Base-by-base conservation (phyloP, 1,284 basidiomycete species). In the Sporisorium sorghi region DNA sequence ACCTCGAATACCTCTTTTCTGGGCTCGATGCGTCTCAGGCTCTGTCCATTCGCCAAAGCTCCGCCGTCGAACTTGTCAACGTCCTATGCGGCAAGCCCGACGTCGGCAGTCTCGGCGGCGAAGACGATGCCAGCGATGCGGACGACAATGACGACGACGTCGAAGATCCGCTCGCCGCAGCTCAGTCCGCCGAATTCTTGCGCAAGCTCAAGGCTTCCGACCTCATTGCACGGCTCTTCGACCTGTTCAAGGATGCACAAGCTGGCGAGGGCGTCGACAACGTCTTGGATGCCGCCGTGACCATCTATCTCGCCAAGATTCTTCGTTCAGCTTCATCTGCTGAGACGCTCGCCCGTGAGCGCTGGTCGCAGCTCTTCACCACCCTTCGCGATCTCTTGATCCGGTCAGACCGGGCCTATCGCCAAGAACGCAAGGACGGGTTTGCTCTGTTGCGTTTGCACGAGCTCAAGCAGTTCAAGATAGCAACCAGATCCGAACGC, bases 171-270 rank as follows among this genome's bases (percentile, higher is more conserved):
- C 58, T 58, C 7, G 50, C 58, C 21, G 56, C 61, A 1, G 65
- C 64, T 5, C 68, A 56, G 30, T 76, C 73, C 0, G 65, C 73
- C 32, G 73, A 72, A 10, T 76, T 76, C 23, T 33, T 77, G 8
- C 71, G 69, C 51, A 75, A 77, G 40, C 61, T 77, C 40, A 74
- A 74, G 44, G 75, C 75, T 5, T 60, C 67, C 2, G 75, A 77
- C 33, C 54, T 60, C 28, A 75, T 73, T 32, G 60, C 57, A 17
- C 58, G 68, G 5, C 43, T 72, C 3, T 72, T 60, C 19, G 67
- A 66, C 23, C 72, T 68, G 28, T 68, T 75, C 55, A 26, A 35
- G 12, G 49, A 50, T 5, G 69, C 73, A 23, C 39, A 62, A 42
- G 75, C 75, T 6, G 75, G 75, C 15, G 60, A 67, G 14, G 72